Base-by-base conservation (phyloP, 495 filamentous ascomycete genomes). In the Achaetomiella virescens region DNA sequence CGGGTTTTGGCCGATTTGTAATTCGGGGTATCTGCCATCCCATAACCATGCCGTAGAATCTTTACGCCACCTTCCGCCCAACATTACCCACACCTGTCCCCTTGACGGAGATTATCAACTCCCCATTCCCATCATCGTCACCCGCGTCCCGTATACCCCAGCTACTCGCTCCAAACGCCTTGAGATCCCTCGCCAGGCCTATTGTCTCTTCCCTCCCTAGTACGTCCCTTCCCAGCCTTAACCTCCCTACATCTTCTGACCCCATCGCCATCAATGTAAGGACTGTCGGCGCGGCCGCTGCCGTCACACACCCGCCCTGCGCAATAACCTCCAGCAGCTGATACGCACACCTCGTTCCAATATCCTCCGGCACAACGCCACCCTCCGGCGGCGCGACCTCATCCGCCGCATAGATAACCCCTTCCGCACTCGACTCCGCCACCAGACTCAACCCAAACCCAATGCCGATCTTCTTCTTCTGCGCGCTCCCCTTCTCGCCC, bases 181-280 rank as follows among this genome's bases (percentile, higher is more conserved):
- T 85, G 59, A 97, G 61, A 66, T 97, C 95, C 60, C 95, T 80
- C 12, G 84, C 89, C 36, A 95, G 72, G 38, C 83, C 81, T 62
- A 99, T 81, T 22, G 89, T 70, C 59, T 87, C 83, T 65, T 95
- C 89, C 21, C 81, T 84, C 3, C 84, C 90, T 41, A 97, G 65
- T 3, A 96, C 85, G 17, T 90, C 87, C 55, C 83, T 84, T n/a
- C 83, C 84, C 38, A 88, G 52, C 48, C 78, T 70, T 38, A 80
- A 62, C 58, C 79, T 66, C 17, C 80, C 80, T 8, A 81, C 80
- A 56, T 84, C 81, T 58, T 85, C 82, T 35, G 76, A 78, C 2
- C 95, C 92, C 93, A 99, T 97, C 27, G 90, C 90, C 95, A 99
- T 99, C 37, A 97, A 75, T 24, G 82, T 89, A 21, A 97, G 66